Evolutionary conservation across 371 early-diverging fungal species (phyloP), one percentile per base, ranked within the genome.

Genomic region (Basidiobolus heterosporus): DNA sequence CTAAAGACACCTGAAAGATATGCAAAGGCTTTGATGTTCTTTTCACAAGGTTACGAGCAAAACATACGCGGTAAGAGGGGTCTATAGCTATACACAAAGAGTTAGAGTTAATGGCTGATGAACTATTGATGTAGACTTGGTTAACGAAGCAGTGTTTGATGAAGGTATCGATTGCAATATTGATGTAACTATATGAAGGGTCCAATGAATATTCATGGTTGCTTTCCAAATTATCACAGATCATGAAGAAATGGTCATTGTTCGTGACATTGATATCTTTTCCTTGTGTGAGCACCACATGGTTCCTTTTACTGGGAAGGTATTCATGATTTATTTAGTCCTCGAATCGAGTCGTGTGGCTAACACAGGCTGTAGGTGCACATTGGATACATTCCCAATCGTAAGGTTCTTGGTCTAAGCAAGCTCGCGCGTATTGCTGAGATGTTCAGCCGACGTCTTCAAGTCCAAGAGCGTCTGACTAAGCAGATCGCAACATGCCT

Each of bases 251-350:
- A 93, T 95, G 95, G 97, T 91, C 18, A 82, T 96, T 67, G 92
- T 93, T 15, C 87, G 83, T 62, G 79, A 94, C 59, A 91, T 96
- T 49, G 87, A 88, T 51, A 75, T 95, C 1, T 92, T 88, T 58
- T 90, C 91, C 14, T 64, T 96, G 46, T 98, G 98, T 65, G 98
- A 98, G 63, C 98, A 98, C 64, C 98, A 98, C 56, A 73, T 96
- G 78, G 97, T 98, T 0, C 98, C 98, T 2, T 94, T 98, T 54
- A 78, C 80, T 48, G 95, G 96, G 50, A 95, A 89, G 72, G 88
- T 82, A 30, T 9, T 30, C 30, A 3, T 9, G 9, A 30, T 24
- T 22, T 23, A 8, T 37, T 15, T 41, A 18, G 6, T 35, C 40
- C 15, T 6, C 18, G 1, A 18, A 3, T 5, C 39, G 5, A 2